Evolutionary conservation across 2,329 filamentous ascomycete species (phyloP), one percentile per base, ranked within the genome.

Genomic region (Venturia pyrina): DNA sequence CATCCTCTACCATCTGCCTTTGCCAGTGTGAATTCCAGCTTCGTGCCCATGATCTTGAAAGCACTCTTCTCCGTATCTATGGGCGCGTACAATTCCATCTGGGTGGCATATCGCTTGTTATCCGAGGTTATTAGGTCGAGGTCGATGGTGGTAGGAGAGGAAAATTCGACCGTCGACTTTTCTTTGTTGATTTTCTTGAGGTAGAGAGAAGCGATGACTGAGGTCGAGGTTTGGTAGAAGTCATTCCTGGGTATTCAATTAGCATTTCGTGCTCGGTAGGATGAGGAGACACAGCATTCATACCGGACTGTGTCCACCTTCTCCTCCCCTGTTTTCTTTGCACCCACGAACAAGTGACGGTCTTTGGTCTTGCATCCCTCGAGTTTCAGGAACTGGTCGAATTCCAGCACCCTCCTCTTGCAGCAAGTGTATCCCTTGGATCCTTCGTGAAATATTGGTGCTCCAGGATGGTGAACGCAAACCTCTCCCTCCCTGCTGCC

Each of bases 361-460:
- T 82, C 80, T 78, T 93, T 95, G 56, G 89, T 92, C 75, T 87
- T 87, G 79, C 95, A 99, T 1, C 95, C 95, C 71, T 90, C 87
- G 67, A 99, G 93, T 78, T 90, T 95, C 87, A 99, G 87, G 78
- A 99, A 99, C 77, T 98, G 89, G 75, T 99, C 93, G 77, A 99
- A 99, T 75, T 99, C 95, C 67, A 99, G 80, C 66, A 99, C 95
- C 46, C 92, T 85, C 72, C 91, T 83, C 84, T 98, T 98, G 80
- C 95, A 99, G 81, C 95, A 99, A 67, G 87, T 92, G 83, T 95
- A 99, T 1, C 95, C 95, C 81, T 99, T 99, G 79, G 91, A 96
- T 44, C 95, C 95, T 80, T 99, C 95, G 76, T 99, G 95, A 79
- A 99, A 99, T 70, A 99, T 88, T 32, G 95, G 91, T 28, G 84